These are phyloP conservation scores for Gracilaria domingensis DNA, from an alignment of 23 red algal genomes.

Conservation along the genomic window DNA sequence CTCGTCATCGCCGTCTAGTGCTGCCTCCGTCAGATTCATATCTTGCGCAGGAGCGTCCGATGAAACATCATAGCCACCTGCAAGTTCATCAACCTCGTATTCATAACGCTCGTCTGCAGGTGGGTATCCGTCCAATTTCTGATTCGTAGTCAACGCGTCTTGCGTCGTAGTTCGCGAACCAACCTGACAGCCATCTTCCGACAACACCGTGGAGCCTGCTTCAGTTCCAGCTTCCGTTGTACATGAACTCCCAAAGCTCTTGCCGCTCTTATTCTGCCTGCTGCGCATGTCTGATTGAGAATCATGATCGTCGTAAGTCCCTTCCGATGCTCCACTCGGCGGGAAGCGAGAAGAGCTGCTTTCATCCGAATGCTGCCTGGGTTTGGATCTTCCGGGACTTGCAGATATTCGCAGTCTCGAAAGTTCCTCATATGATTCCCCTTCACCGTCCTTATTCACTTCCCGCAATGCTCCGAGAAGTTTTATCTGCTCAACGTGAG, in stretches of 20 bases:
- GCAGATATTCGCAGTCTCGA: slow-evolving; percentile 11
- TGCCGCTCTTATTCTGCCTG: slow-evolving; percentile 53
- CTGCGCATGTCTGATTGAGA: neutral
- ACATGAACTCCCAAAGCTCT: slow-evolving; percentile 53
- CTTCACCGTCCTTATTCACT: slow-evolving; percentile 3
- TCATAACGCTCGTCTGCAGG: slow-evolving; percentile 33
- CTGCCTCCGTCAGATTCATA: neutral
- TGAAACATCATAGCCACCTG: neutral
- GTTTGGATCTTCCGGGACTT: neutral
- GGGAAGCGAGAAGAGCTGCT: slow-evolving; percentile 1
- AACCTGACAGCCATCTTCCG: slow-evolving; percentile 47
- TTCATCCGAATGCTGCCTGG: slow-evolving; percentile 29
- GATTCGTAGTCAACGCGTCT: slow-evolving; percentile 35
- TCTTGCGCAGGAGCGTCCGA: neutral
- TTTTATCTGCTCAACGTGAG: slow-evolving; percentile 26
- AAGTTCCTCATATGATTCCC: slow-evolving; percentile 1
- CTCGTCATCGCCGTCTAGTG: slow-evolving; percentile 29
- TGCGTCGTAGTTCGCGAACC: slow-evolving; percentile 47
- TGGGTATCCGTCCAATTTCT: neutral
- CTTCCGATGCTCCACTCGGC: slow-evolving; percentile 8
- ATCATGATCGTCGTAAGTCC: neutral
- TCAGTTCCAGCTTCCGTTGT: slow-evolving; percentile 49
- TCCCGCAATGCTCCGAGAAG: slow-evolving; percentile 12
- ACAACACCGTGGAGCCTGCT: slow-evolving; percentile 30
- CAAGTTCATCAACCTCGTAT: slow-evolving; percentile 22